Percentiles rank a stretch among this genome's conserved stretches.
Evolutionary conservation across 139 green algal species (phyloP).

Genomic region (Chlamydomonas sp.): DNA sequence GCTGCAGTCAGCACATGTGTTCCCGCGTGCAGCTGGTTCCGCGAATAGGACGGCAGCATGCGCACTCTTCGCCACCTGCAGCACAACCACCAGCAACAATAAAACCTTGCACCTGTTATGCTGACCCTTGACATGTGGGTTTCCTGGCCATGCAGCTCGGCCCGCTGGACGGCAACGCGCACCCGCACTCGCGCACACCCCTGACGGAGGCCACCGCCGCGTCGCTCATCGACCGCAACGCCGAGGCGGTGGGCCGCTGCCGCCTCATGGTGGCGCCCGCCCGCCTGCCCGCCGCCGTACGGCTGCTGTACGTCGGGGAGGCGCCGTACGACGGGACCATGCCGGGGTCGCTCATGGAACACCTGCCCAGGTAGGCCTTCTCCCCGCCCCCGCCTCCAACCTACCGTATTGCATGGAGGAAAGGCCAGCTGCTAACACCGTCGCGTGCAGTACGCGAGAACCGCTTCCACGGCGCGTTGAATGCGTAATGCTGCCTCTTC

Average conservation of each 20-base stretch:
- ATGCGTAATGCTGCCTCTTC: no score
- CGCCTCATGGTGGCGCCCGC: not conserved
- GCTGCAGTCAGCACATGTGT: no score
- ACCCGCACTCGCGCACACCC: not conserved
- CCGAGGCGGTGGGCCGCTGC: slow-evolving; percentile 13
- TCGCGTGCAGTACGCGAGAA: no score
- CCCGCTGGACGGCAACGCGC: not conserved
- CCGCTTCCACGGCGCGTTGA: no score
- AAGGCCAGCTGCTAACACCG: no score
- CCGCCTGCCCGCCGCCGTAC: slow-evolving; percentile 8
- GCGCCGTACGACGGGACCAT: slow-evolving; percentile 31
- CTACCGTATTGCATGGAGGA: no score
- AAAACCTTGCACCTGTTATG: no score
- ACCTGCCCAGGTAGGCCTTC: slow-evolving; percentile 9
- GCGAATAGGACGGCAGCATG: no score
- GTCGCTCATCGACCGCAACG: slow-evolving; percentile 6
- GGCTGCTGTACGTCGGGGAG: slow-evolving; percentile 27
- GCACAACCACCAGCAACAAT: no score
- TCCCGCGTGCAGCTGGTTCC: no score
- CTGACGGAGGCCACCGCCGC: not conserved
- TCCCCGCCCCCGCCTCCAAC: no score
- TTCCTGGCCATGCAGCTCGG: not conserved
- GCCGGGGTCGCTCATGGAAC: slow-evolving; percentile 32
- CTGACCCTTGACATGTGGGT: not conserved
- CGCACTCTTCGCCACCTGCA: no score